Evolutionary conservation across 306 rosid species (phyloP).

Genomic region (Rosa persica): DNA sequence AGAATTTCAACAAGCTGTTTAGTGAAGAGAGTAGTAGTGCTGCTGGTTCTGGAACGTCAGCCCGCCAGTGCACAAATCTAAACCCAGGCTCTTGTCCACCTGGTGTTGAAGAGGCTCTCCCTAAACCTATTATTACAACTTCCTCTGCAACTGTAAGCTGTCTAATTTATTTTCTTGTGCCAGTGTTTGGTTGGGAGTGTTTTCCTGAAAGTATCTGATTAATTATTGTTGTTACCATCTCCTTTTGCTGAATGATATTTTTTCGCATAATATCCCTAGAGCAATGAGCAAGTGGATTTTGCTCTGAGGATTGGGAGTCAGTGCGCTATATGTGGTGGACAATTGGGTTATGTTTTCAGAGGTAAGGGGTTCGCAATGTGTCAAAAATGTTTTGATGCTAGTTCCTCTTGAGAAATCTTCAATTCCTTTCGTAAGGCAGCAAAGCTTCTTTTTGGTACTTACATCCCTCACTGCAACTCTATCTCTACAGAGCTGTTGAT

Average conservation of each 20-base stretch:
- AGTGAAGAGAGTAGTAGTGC: slow-evolving; percentile 43
- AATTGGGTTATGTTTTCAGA: background rate
- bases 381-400: background rate
- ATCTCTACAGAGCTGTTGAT: background rate
- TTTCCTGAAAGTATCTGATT: background rate
- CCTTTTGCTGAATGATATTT: background rate
- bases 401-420: background rate
- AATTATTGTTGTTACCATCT: background rate
- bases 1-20: background rate
- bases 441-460: background rate
- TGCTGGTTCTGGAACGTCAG: slow-evolving; percentile 48
- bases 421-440: background rate
- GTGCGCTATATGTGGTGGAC: background rate
- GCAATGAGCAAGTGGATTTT: slow-evolving; percentile 3
- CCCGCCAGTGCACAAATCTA: slow-evolving; percentile 21
- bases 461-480: background rate
- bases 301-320: background rate
- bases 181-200: background rate
- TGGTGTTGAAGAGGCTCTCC: background rate
- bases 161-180: background rate
- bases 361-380: background rate
- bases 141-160: background rate
- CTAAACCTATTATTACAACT: background rate
- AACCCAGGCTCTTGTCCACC: background rate
- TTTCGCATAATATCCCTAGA: background rate